phyloP scores from a whole-genome alignment of 441 rosid species.

The Corymbia citriodora region DNA sequence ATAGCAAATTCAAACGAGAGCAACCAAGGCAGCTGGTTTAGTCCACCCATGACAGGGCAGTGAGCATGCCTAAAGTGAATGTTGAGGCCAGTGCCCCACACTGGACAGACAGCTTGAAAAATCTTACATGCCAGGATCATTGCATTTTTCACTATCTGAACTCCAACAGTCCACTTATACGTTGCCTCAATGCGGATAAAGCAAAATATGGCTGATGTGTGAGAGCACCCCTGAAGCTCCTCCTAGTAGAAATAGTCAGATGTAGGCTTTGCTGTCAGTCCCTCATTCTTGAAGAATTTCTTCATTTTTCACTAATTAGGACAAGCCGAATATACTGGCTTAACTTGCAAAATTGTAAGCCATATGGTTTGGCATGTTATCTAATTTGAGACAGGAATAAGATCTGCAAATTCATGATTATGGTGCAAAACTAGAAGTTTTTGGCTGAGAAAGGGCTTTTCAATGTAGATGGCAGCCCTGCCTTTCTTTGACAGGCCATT shows the following conservation, averaged over 20 bases:
- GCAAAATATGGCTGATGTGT: not conserved
- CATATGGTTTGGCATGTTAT: not conserved
- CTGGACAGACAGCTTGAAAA: not conserved
- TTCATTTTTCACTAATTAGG: not conserved
- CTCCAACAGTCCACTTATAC: not conserved
- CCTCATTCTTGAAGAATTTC: not conserved
- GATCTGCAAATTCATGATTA: not conserved
- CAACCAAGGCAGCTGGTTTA: conserved; percentile 2
- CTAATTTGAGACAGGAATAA: not conserved
- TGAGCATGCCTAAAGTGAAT: not conserved
- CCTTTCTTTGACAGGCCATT: not conserved
- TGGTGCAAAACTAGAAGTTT: not conserved
- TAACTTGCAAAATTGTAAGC: not conserved
- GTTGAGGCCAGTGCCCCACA: not conserved
- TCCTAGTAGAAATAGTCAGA: not conserved
- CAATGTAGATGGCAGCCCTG: not conserved
- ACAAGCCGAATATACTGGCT: not conserved
- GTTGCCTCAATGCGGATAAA: not conserved
- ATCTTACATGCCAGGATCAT: not conserved
- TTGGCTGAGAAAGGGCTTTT: not conserved
- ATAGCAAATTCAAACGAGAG: conserved; percentile 57
- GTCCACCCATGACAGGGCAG: not conserved
- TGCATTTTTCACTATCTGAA: not conserved
- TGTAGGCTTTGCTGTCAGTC: not conserved
- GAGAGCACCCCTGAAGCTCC: not conserved